Evolutionary conservation across 805 yeast genomes (phyloP).

Genomic region (Wickerhamomyces mucosus): DNA sequence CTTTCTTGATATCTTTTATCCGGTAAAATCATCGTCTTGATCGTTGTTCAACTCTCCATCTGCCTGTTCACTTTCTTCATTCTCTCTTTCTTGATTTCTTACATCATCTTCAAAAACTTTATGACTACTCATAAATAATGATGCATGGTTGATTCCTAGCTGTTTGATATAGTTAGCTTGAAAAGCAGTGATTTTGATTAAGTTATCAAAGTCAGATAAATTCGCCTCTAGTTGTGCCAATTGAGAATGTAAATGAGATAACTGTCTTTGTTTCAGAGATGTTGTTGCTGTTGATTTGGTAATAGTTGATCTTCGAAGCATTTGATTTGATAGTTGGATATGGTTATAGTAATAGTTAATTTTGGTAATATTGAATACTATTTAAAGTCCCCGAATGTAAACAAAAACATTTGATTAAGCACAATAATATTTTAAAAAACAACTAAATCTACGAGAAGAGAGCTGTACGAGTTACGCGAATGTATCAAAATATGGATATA

Average conservation of each 20-base stretch:
- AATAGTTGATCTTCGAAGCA: slow-evolving; percentile 15
- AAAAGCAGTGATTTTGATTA: slow-evolving; percentile 38
- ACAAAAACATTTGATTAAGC: no score
- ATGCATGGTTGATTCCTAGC: slow-evolving; percentile 49
- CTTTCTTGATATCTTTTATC: no score
- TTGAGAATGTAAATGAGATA: slow-evolving; percentile 42
- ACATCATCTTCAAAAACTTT: slow-evolving; percentile 21
- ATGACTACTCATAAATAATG: slow-evolving; percentile 28
- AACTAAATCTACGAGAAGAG: no score
- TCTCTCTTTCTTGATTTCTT: slow-evolving; percentile 12
- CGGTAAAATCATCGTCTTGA: no score
- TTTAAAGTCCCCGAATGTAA: no score
- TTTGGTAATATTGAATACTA: no score
- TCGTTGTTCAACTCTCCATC: no score
- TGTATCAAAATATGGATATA: no score
- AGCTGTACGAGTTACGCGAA: no score
- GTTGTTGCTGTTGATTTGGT: slow-evolving; percentile 9
- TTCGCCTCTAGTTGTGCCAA: slow-evolving; percentile 50
- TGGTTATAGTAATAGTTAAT: no score
- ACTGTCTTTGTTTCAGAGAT: slow-evolving; percentile 32
- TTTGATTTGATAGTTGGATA: not conserved
- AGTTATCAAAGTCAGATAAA: slow-evolving; percentile 39
- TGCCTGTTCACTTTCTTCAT: no score
- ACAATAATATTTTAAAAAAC: no score
- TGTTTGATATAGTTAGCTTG: slow-evolving; percentile 44